phyloP scores from a whole-genome alignment of 441 rosid species.

The Metrosideros polymorpha region DNA sequence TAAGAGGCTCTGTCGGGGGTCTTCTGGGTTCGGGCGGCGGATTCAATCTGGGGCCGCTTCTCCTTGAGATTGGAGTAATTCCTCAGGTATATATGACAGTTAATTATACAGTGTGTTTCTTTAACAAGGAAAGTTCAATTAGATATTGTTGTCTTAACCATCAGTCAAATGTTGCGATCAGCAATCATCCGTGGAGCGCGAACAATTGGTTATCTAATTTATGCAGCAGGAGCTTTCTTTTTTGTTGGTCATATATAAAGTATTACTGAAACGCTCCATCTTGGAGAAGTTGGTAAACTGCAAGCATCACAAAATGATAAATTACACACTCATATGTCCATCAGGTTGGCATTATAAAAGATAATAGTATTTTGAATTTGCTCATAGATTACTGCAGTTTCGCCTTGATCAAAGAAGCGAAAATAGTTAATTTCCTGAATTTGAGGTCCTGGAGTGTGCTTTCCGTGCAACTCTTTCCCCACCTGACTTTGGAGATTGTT shows the following conservation, averaged over 20 bases:
- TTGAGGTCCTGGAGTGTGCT: not conserved
- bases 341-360: not conserved
- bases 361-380: not conserved
- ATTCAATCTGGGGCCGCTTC: constrained; percentile 71
- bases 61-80: constrained; percentile 81
- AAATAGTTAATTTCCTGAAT: not conserved
- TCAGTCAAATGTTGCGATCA: not conserved
- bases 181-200: not conserved
- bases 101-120: not conserved
- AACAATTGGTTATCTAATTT: not conserved
- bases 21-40: constrained; percentile 90
- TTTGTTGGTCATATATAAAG: not conserved
- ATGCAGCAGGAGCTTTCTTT: not conserved
- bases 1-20: constrained; percentile 82
- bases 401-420: not conserved
- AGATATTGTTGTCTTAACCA: not conserved
- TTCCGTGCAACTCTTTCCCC: not conserved
- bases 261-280: not conserved
- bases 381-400: not conserved
- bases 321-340: not conserved
- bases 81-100: constrained; percentile 41
- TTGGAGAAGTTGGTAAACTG: not conserved
- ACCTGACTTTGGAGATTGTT: not conserved
- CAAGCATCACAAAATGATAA: not conserved
- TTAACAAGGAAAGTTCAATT: not conserved